phyloP scores from a whole-genome alignment of 2,329 filamentous ascomycete species.

The Aspergillus neotritici region DNA sequence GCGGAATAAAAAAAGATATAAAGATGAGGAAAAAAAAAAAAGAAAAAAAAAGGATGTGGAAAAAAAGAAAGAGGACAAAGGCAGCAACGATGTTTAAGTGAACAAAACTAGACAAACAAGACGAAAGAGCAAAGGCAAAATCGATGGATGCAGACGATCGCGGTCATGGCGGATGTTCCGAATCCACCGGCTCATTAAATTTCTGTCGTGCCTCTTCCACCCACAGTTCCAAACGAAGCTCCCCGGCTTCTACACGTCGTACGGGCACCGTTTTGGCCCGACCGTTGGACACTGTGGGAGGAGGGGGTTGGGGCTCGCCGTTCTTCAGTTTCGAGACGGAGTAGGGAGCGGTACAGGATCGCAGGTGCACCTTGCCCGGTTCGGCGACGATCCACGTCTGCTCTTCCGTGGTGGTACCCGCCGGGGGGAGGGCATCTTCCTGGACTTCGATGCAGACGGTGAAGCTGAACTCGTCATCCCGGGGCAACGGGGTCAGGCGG shows the following conservation, averaged over 20 bases:
- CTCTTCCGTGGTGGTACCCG: slow-evolving; percentile 44
- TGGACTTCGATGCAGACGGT: slow-evolving; percentile 47
- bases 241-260: slow-evolving; percentile 58
- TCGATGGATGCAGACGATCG: slow-evolving; percentile 5
- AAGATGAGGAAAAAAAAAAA: slow-evolving; percentile 15
- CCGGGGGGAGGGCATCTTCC: slow-evolving; percentile 43
- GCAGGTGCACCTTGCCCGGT: slow-evolving; percentile 39
- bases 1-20: slow-evolving; percentile 5
- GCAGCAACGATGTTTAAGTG: slow-evolving; percentile 3
- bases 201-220: slow-evolving; percentile 60
- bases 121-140: slow-evolving; percentile 1
- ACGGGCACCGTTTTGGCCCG: slow-evolving; percentile 56
- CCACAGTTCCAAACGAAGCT: slow-evolving; percentile 64
- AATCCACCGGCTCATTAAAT: slow-evolving; percentile 39
- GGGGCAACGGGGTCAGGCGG: slow-evolving; percentile 40
- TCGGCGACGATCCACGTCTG: slow-evolving; percentile 59
- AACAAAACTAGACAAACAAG: slow-evolving; percentile 1
- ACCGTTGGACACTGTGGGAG: slow-evolving; percentile 36
- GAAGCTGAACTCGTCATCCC: slow-evolving; percentile 45
- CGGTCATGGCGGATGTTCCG: slow-evolving; percentile 33
- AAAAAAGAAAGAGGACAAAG: slow-evolving; percentile 11
- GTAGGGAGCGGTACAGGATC: slow-evolving; percentile 36
- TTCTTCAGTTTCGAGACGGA: slow-evolving; percentile 36
- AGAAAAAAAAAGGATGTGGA: slow-evolving; percentile 11
- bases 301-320: slow-evolving; percentile 31